Evolutionary conservation across 108 stramenopile genomes (phyloP).

Genomic region (Epipyxis sp.): DNA sequence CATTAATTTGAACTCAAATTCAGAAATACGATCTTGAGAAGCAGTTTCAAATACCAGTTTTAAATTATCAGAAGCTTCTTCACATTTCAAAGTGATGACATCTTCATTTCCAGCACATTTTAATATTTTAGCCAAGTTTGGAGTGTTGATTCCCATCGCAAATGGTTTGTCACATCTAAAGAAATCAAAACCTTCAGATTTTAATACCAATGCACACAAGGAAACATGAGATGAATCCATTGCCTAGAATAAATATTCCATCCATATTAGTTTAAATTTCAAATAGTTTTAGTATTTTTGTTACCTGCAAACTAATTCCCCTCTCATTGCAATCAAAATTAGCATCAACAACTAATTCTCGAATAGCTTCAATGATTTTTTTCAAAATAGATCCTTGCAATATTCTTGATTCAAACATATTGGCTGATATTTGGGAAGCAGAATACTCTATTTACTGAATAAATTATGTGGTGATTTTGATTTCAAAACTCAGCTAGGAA

Average conservation of each 20-base stretch:
- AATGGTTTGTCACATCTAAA: slow-evolving; percentile 90
- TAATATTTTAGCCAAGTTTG: slow-evolving; percentile 94
- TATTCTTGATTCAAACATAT: slow-evolving; percentile 97
- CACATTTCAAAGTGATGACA: slow-evolving; percentile 89
- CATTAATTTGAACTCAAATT: slow-evolving; percentile 99
- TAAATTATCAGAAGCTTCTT: slow-evolving; percentile 79
- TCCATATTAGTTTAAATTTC: too few relatives aligned
- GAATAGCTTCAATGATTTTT: slow-evolving; percentile 91
- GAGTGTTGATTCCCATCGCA: slow-evolving; percentile 84
- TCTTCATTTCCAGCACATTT: slow-evolving; percentile 96
- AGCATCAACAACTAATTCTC: slow-evolving; percentile 91
- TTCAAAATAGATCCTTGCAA: slow-evolving; percentile 83
- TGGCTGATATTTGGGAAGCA: too few relatives aligned
- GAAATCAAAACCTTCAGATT: slow-evolving; percentile 79
- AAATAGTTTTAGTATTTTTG: too few relatives aligned
- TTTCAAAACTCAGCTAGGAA: too few relatives aligned
- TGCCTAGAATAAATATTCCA: slow-evolving; percentile 44
- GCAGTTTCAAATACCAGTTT: slow-evolving; percentile 86
- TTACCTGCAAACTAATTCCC: slow-evolving; percentile 79
- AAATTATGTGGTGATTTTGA: too few relatives aligned
- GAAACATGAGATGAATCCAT: slow-evolving; percentile 99
- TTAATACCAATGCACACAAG: slow-evolving; percentile 76
- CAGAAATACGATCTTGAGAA: slow-evolving; percentile 72
- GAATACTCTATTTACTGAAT: too few relatives aligned
- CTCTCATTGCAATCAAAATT: slow-evolving; percentile 62